Evolutionary conservation across 192 early-diverging fungal species (phyloP), one percentile per base, ranked within the genome.

Genomic region (Entomortierella lignicola): DNA sequence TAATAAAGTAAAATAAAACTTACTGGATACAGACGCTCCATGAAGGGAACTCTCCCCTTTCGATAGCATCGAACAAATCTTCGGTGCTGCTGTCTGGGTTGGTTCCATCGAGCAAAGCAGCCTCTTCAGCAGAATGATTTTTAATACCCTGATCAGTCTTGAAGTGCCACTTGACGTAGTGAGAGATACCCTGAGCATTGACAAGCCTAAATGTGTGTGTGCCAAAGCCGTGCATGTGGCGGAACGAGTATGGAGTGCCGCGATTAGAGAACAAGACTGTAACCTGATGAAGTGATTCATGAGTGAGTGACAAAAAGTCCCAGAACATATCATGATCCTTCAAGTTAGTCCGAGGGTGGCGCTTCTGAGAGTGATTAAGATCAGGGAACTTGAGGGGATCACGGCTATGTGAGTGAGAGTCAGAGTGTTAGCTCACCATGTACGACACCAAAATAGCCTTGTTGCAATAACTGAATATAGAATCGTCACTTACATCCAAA

Each of bases 121-220:
- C 93, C 56, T 94, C 88, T 50, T 86, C 89, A 42, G 81, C 85
- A 26, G 80, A 72, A 27, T 91, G 70, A 85, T 89, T 92, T 85
- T 93, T 90, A 84, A 91, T 87, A 30, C 94, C 94, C 69, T 91
- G 90, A 71, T 92, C 84, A 56, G 92, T 91, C 71, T 87, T 91
- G 85, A 88, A 93, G 85, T 96, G 94, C 90, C 92, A 94, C 85
- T 96, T 96, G 86, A 93, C 93, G 55, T 92, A 92, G 30, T 83
- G 81, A 82, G 82, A 84, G 42, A 88, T 79, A 44, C 93, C 94
- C 31, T 91, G 71, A 37, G 81, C 83, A 73, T 90, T 86, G 60
- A 96, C 91, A 26, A 94, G 82, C 68, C 89, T 91, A 60, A 93
- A 84, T 30, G 93, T 87, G 80, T 95, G 94, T 61, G 89, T 90